Base-by-base conservation (phyloP, 208 protist genomes). In the Leishmania amazonensis region DNA sequence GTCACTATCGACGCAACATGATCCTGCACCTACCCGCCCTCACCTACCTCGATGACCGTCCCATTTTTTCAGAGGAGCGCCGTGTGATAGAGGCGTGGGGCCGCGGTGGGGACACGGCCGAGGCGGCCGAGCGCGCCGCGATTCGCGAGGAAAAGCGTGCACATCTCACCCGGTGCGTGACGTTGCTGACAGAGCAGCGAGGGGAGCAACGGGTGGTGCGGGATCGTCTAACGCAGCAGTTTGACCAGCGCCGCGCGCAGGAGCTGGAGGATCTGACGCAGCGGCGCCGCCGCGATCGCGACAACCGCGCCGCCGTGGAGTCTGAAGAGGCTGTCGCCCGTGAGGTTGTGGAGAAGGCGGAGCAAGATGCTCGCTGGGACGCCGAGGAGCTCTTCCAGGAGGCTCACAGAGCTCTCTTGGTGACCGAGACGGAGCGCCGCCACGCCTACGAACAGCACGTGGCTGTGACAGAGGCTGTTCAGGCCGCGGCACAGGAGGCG, bases 1-100 rank as follows among this genome's bases (percentile, higher is more conserved):
- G 89, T 64, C 87, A 95, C 68, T 99, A 98, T 86, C 87, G 98
- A 2, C 95, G 96, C 60, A 96, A 90, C 53, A 92, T 99, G 87
- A 94, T 99, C 35, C 78, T 94, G 21, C 88, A 90, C 51, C 88
- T 98, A 1, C 86, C 93, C 5, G 83, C 85, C 19, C 88, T 98
- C 47, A 95, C 87, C 67, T 98, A 97, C 83, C 86, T 98, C 64
- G 95, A 98, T 78, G 95, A 98, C 73, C 89, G 95, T 4, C 95
- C 95, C 15, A 90, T 98, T 28, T 98, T 97, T 78, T 54, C 88
- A 9, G 94, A 98, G 78, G 94, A 98, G 86, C 89, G 95, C 6
- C 90, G 93, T 17, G 90, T 95, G 6, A 85, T 94, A 64, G 88
- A 96, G 87, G 92, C 93, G 81, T 98, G 95, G 94, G 89, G 92